Evolutionary conservation across 2,329 filamentous ascomycete genomes (phyloP).

Genomic region (Coleophoma eucalyptorum): DNA sequence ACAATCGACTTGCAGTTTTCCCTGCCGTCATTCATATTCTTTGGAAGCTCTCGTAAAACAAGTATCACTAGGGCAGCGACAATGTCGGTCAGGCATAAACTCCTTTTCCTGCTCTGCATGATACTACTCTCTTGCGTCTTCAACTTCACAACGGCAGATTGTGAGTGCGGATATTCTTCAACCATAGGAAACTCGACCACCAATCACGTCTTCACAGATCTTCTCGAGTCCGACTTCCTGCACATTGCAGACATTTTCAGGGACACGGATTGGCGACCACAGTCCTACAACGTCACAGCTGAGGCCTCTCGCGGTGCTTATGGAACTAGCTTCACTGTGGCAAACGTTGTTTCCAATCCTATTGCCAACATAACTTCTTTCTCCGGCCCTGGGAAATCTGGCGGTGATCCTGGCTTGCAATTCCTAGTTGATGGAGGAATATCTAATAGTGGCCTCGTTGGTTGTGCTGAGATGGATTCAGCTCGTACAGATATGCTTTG

Average conservation of each 20-base stretch:
- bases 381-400: slow-evolving; percentile 38
- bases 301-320: slow-evolving; percentile 56
- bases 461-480: slow-evolving; percentile 61
- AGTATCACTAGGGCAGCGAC: too few species aligned
- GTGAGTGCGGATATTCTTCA: slow-evolving; percentile 70
- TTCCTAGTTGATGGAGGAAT: slow-evolving; percentile 46
- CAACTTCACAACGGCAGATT: slow-evolving; percentile 38
- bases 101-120: too few species aligned
- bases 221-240: slow-evolving; percentile 70
- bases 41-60: too few species aligned
- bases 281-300: slow-evolving; percentile 63
- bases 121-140: background rate
- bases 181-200: slow-evolving; percentile 34
- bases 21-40: too few species aligned
- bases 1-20: too few species aligned
- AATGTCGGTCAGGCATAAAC: background rate
- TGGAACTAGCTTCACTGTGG: slow-evolving; percentile 57
- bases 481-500: slow-evolving; percentile 59
- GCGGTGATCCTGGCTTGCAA: slow-evolving; percentile 47
- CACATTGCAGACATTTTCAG: slow-evolving; percentile 43
- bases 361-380: slow-evolving; percentile 37
- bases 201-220: slow-evolving; percentile 59
- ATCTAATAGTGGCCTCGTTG: slow-evolving; percentile 47
- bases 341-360: slow-evolving; percentile 54
- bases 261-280: slow-evolving; percentile 60